Conservation (phyloP, 176 grass and related monocot genomes). For the Hordeum marinum region DNA sequence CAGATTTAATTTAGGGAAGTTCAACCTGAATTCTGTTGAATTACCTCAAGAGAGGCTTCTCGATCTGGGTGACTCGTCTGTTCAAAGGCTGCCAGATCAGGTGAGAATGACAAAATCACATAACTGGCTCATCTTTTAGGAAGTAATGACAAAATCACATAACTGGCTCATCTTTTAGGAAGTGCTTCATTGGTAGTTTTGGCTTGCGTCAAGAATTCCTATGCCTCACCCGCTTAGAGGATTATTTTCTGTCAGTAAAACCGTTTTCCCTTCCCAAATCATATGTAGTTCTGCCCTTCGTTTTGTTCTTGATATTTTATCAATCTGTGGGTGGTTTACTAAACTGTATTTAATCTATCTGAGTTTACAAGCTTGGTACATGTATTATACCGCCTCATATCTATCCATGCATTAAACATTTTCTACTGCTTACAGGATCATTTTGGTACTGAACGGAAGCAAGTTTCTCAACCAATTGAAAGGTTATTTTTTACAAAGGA, state of each 20-base stretch:
- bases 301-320: background rate
- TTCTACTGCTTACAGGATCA: slow-evolving; percentile 22
- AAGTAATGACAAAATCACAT: background rate
- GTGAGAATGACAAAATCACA: slow-evolving; percentile 30
- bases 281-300: background rate
- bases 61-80: slow-evolving; percentile 13
- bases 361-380: background rate
- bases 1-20: slow-evolving; percentile 10
- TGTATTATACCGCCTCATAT: background rate
- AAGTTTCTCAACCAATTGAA: slow-evolving; percentile 41
- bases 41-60: slow-evolving; percentile 9
- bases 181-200: slow-evolving; percentile 8
- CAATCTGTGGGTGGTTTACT: background rate
- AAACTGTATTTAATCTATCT: background rate
- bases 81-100: slow-evolving; percentile 36
- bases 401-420: background rate
- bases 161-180: background rate
- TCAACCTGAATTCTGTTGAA: slow-evolving; percentile 29
- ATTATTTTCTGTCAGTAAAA: background rate
- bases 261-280: background rate
- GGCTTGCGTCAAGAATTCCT: background rate
- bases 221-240: background rate
- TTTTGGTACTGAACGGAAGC: slow-evolving; percentile 16
- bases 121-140: too few relatives aligned
- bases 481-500: slow-evolving; percentile 39